Percentiles rank a stretch among this genome's conserved stretches.
Evolutionary conservation across 768 basidiomycete species (phyloP).

Genomic region (Leccinellum luteum): DNA sequence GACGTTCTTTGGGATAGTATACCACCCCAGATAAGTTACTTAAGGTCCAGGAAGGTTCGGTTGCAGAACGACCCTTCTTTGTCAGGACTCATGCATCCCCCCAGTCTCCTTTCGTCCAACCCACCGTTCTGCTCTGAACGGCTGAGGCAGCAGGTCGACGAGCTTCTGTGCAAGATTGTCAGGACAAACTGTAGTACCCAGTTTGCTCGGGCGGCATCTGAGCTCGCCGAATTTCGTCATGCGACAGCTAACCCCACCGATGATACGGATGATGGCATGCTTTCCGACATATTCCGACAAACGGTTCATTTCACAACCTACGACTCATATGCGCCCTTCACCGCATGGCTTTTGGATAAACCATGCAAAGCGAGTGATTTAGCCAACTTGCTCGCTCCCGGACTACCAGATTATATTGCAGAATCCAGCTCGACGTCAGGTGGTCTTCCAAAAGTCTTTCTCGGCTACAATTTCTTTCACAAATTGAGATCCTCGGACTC

Average conservation of each 20-base stretch:
- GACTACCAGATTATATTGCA: constrained; percentile 18
- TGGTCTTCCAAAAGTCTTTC: too few species aligned
- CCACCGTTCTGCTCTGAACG: neutral
- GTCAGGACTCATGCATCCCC: neutral
- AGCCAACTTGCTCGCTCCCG: constrained; percentile 13
- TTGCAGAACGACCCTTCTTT: too few species aligned
- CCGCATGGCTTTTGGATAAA: constrained; percentile 5
- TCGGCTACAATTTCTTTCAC: too few species aligned
- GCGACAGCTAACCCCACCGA: neutral
- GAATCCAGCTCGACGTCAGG: constrained; percentile 22
- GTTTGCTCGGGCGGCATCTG: constrained; percentile 4
- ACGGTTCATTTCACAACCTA: constrained; percentile 17
- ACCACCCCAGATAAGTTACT: too few species aligned
- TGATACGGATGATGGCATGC: neutral
- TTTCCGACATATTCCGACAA: constrained; percentile 7
- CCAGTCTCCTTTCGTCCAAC: constrained; percentile 1
- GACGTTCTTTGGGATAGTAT: too few species aligned
- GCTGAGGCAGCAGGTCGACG: neutral
- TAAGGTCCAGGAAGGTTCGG: too few species aligned
- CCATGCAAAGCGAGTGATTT: constrained; percentile 4
- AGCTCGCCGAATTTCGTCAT: constrained; percentile 7
- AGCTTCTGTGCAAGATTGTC: neutral
- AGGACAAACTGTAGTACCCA: constrained; percentile 1
- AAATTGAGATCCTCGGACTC: neutral
- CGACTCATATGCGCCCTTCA: constrained; percentile 12